A percentile compares a stretch with the other conserved stretches of the same genome.
phyloP scores from a whole-genome alignment of 2,329 filamentous ascomycete species.

The Venturia nashicola region DNA sequence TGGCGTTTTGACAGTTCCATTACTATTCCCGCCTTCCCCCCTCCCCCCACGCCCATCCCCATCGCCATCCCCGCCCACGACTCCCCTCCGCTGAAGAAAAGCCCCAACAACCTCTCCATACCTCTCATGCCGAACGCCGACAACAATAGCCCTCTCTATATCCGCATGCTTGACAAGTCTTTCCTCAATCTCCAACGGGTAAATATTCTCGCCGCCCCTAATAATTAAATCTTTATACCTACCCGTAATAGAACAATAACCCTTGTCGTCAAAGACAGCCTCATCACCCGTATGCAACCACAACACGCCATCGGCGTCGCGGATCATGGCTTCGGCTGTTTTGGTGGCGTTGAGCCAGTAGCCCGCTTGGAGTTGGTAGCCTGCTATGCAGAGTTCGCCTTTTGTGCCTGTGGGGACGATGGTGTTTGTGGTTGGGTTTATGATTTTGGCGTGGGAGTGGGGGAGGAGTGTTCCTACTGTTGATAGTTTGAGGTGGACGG shows the following conservation, averaged over 20 bases:
- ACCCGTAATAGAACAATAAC: constrained; percentile 61
- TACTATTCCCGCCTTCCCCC: too few relatives aligned
- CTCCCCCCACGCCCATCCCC: too few relatives aligned
- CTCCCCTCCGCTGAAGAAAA: constrained; percentile 34
- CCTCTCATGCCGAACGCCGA: constrained; percentile 56
- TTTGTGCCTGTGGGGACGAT: constrained; percentile 54
- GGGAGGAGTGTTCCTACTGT: constrained; percentile 69
- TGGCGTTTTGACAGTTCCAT: too few relatives aligned
- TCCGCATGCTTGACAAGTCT: constrained; percentile 52
- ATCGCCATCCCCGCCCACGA: too few relatives aligned
- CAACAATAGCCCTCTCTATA: constrained; percentile 53
- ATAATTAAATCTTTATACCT: constrained; percentile 74
- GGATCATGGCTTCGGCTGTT: constrained; percentile 58
- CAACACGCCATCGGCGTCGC: constrained; percentile 45
- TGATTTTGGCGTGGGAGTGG: constrained; percentile 62
- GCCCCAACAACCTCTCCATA: constrained; percentile 63
- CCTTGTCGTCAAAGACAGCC: constrained; percentile 25
- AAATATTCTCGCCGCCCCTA: constrained; percentile 36
- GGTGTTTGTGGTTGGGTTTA: constrained; percentile 48
- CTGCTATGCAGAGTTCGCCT: constrained; percentile 67
- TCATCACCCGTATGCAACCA: constrained; percentile 29
- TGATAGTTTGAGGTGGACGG: constrained; percentile 50
- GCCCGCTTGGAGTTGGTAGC: constrained; percentile 59
- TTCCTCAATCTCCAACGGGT: constrained; percentile 66
- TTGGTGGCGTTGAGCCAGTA: constrained; percentile 60